phyloP scores from a whole-genome alignment of 83 land plant genomes.

The Thuja plicata region DNA sequence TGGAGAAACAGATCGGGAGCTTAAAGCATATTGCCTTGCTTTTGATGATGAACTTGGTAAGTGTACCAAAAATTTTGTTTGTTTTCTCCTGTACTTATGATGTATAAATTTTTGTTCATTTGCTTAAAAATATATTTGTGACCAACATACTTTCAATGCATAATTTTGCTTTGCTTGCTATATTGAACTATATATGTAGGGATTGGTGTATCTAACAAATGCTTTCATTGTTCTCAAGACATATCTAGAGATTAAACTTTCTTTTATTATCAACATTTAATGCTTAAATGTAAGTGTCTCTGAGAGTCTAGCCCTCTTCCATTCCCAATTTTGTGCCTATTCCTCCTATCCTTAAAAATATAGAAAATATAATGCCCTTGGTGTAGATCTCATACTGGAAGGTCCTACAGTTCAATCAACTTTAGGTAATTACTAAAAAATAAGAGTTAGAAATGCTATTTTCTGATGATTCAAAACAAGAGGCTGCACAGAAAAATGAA shows the following conservation, averaged over 20 bases:
- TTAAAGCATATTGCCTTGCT: constrained; percentile 98
- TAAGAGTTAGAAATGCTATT: background rate
- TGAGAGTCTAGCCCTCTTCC: background rate
- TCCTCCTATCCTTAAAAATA: background rate
- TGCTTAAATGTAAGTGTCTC: background rate
- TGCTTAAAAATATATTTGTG: background rate
- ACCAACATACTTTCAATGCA: background rate
- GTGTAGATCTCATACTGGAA: background rate
- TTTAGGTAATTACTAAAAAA: background rate
- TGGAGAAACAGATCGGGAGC: constrained; percentile 92
- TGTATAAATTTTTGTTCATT: background rate
- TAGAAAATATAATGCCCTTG: background rate
- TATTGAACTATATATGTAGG: background rate
- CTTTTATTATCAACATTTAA: background rate
- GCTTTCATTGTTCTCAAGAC: background rate
- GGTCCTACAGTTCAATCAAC: background rate
- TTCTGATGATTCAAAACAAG: background rate
- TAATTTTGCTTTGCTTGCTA: background rate
- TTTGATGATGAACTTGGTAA: constrained; percentile 97
- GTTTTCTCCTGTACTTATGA: background rate
- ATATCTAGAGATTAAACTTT: background rate
- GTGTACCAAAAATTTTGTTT: background rate
- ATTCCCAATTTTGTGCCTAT: background rate
- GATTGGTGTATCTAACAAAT: background rate
- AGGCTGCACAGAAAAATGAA: background rate